Percentiles rank a stretch among this genome's conserved stretches.
Evolutionary conservation across 1,284 basidiomycete species (phyloP).

Genomic region (Spongispora temasekensis): DNA sequence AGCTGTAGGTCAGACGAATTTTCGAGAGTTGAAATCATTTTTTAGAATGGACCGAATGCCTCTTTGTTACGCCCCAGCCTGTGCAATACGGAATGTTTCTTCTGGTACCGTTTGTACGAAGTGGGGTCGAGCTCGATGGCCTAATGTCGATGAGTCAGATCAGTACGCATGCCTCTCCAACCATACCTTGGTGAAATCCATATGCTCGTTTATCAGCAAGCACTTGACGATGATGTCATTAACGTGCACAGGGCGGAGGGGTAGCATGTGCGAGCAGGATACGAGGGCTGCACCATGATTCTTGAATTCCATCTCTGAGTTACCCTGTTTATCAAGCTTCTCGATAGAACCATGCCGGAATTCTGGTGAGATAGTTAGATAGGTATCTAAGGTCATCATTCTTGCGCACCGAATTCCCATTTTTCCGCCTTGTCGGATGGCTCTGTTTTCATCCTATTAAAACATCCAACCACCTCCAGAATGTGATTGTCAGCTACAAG

Average conservation of each 20-base stretch:
- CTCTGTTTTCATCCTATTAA: too few species aligned
- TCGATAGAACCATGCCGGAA: background rate
- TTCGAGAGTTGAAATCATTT: background rate
- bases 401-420: too few species aligned
- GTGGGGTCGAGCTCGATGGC: background rate
- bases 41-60: background rate
- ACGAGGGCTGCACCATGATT: background rate
- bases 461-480: too few species aligned
- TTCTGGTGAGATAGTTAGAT: too few species aligned
- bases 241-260: background rate
- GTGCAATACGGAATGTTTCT: background rate
- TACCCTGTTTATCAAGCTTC: background rate
- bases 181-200: background rate
- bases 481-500: too few species aligned
- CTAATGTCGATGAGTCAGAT: background rate
- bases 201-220: background rate
- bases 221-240: background rate
- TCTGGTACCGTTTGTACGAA: background rate
- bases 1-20: background rate
- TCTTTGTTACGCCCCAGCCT: background rate
- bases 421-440: too few species aligned
- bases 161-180: background rate
- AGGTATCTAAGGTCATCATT: too few species aligned
- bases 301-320: background rate
- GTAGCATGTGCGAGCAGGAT: background rate